Evolutionary conservation across 495 filamentous ascomycete genomes (phyloP).

Genomic region (Daldinia childiae): DNA sequence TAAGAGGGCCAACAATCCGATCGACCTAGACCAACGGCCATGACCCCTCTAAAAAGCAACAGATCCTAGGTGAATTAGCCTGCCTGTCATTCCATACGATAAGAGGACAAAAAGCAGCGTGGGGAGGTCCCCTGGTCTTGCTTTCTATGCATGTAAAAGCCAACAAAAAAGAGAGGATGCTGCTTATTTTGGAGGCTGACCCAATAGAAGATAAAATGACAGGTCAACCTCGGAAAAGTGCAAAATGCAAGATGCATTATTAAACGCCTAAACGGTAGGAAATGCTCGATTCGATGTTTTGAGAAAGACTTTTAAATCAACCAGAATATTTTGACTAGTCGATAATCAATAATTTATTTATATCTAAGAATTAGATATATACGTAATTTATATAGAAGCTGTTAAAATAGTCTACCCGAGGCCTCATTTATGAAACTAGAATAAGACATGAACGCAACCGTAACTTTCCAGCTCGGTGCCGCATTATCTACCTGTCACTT

Average conservation of each 20-base stretch:
- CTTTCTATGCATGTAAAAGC: slow-evolving; percentile 15
- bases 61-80: slow-evolving; percentile 26
- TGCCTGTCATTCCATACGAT: slow-evolving; percentile 19
- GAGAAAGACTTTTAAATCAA: too few relatives aligned
- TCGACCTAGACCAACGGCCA: slow-evolving; percentile 18
- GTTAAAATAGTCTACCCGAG: too few relatives aligned
- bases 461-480: background rate
- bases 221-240: slow-evolving; percentile 2
- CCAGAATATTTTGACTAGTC: too few relatives aligned
- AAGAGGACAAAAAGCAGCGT: slow-evolving; percentile 25
- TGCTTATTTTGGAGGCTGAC: slow-evolving; percentile 17
- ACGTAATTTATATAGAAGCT: too few relatives aligned
- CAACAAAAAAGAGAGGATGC: slow-evolving; percentile 1
- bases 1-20: slow-evolving; percentile 9
- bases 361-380: too few relatives aligned
- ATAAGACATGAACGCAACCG: background rate
- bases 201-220: slow-evolving; percentile 21
- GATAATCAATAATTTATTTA: too few relatives aligned
- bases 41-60: slow-evolving; percentile 6
- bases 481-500: background rate
- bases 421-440: too few relatives aligned
- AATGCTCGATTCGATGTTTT: too few relatives aligned
- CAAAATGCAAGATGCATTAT: background rate
- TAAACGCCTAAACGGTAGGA: too few relatives aligned
- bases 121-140: slow-evolving; percentile 14